A percentile compares a stretch with the other conserved stretches of the same genome.
phyloP scores from a whole-genome alignment of 495 filamentous ascomycete species.

The Daldinia grandis region DNA sequence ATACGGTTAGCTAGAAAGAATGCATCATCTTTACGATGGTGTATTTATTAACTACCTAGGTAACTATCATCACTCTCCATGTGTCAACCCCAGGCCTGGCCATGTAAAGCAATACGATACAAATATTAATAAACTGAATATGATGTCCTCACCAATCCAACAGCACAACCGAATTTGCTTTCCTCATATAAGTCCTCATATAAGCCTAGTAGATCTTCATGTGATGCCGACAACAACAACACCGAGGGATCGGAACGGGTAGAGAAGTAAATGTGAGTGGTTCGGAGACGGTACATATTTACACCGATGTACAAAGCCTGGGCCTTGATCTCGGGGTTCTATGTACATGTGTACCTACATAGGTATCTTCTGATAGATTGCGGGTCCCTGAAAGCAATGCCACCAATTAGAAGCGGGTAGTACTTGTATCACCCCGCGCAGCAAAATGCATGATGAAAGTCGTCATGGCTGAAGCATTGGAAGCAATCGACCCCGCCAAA shows the following conservation, averaged over 20 bases:
- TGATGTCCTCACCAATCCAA: too few species aligned
- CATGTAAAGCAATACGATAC: background rate
- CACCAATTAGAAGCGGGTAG: slow-evolving; percentile 17
- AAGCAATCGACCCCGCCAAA: slow-evolving; percentile 35
- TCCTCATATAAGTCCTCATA: too few species aligned
- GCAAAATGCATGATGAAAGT: slow-evolving; percentile 32
- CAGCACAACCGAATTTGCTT: too few species aligned
- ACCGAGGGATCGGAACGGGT: background rate
- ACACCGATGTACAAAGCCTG: slow-evolving; percentile 21
- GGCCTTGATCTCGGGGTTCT: background rate
- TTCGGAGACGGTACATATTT: slow-evolving; percentile 34
- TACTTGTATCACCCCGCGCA: slow-evolving; percentile 30
- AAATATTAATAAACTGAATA: background rate
- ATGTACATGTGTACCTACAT: too few species aligned
- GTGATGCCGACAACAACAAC: background rate
- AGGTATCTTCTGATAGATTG: slow-evolving; percentile 14
- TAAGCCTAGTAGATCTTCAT: background rate
- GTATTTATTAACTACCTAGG: background rate
- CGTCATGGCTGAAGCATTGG: background rate
- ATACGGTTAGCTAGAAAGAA: slow-evolving; percentile 9
- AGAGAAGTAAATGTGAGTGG: background rate
- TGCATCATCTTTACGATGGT: slow-evolving; percentile 11
- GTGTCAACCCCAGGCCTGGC: too few species aligned
- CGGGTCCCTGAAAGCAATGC: slow-evolving; percentile 26
- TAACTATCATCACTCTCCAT: too few species aligned